These are phyloP conservation scores for Septoria linicola DNA, from an alignment of 2,329 filamentous ascomycete genomes.

Conservation along the genomic window DNA sequence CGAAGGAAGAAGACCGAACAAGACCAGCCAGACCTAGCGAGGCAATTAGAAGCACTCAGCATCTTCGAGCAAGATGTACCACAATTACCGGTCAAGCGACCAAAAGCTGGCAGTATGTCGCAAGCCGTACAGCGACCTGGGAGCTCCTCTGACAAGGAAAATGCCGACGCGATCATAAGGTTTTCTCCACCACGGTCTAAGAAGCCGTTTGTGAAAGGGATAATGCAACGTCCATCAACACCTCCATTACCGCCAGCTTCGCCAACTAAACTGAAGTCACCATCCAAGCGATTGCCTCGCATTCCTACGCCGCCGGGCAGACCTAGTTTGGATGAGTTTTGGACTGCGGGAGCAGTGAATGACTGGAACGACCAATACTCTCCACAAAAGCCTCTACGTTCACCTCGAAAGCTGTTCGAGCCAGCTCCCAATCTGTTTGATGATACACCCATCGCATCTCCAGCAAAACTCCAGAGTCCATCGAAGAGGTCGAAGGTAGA, in stretches of 20 bases:
- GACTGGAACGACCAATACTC: slow-evolving; percentile 65
- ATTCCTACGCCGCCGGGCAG: slow-evolving; percentile 58
- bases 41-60: slow-evolving; percentile 20
- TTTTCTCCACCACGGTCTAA: slow-evolving; percentile 31
- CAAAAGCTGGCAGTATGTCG: background rate
- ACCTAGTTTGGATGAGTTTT: slow-evolving; percentile 58
- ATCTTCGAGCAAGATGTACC: slow-evolving; percentile 21
- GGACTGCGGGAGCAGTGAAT: slow-evolving; percentile 59
- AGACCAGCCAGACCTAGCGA: slow-evolving; percentile 12
- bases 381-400: slow-evolving; percentile 50
- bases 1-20: slow-evolving; percentile 10
- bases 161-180: slow-evolving; percentile 25
- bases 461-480: slow-evolving; percentile 42
- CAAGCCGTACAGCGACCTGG: background rate
- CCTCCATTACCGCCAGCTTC: slow-evolving; percentile 48
- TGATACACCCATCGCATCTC: slow-evolving; percentile 37
- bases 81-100: background rate
- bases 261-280: slow-evolving; percentile 47
- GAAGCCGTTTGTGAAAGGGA: slow-evolving; percentile 16
- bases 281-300: slow-evolving; percentile 45
- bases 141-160: slow-evolving; percentile 36
- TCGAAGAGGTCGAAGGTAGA: slow-evolving; percentile 35
- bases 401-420: slow-evolving; percentile 36
- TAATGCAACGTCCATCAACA: slow-evolving; percentile 28
- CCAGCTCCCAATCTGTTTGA: slow-evolving; percentile 26